Base-by-base conservation (phyloP, 1,284 basidiomycete genomes). In the Irpex sp. region DNA sequence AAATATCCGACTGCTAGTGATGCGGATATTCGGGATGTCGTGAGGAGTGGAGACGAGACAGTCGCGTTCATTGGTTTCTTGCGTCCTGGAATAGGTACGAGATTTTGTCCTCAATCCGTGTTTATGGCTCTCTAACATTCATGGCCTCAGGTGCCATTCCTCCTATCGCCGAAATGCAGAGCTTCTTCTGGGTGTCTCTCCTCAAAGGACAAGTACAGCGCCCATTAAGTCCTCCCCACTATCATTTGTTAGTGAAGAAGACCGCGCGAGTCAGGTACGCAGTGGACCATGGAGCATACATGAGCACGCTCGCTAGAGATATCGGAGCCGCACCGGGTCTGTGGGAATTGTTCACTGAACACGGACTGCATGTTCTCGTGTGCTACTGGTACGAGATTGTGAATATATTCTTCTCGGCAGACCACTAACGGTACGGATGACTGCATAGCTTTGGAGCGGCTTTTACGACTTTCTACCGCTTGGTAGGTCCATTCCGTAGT, bases 21-120 rank as follows among this genome's bases (percentile, higher is more conserved):
- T 37, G 83, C 83, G 8, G 77, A 84, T 61, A 75, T 86, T 46
- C 74, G 87, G 47, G 85, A 85, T 65, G 72, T 89, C 4, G 78
- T 81, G 11, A 77, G 75, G 57, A 71, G 71, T 6, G 80, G 79
- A 3, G 84, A 88, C 66, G 76, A 82, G 54, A 79, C 71, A 51
- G 77, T 89, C 8, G 83, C 76, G 0, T 89, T 85, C 67, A 83
- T 89, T 61, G 87, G 87, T 0, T 88, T 87, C 69, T 80, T 88
- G 1, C 74, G 86, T 19, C 86, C 87, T 3, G 87, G 85, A 47
- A 85, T 86, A 55, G 84, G 83, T 80, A 60, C 66, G 76, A 17
- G 5, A 3, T 74, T 6, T 6, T 46, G 37, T 4, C 15, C 56
- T 31, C 13, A 35, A 43, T 6, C 11, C 50, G 6, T 17, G 49